Evolutionary conservation across 2,329 filamentous ascomycete species (phyloP), one percentile per base, ranked within the genome.

Genomic region (Metarhizium robertsii): DNA sequence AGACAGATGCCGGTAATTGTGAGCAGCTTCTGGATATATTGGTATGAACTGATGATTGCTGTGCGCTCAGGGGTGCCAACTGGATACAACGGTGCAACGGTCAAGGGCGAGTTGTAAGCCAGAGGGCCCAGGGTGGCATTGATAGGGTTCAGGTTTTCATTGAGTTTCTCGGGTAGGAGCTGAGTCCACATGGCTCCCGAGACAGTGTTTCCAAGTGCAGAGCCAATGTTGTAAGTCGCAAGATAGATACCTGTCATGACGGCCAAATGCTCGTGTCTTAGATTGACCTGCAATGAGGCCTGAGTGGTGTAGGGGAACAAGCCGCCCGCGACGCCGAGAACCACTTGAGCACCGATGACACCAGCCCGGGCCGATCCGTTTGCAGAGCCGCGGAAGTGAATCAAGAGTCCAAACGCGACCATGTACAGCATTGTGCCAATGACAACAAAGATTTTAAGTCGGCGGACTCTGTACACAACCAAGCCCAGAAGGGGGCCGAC

Each of bases 121-220:
- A 34, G 76, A 74, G 59, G 82, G 84, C 48, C 86, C 81, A 30
- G 66, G 66, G 6, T 64, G 61, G 2, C 75, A 67, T 52, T 78
- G 65, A 6, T 58, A 55, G 53, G 68, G 64, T 10, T 65, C 65
- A 85, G 71, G 58, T 81, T 78, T 40, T 67, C 59, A 30, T 64
- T 63, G 5, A 85, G 71, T 38, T 75, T 78, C 29, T 65, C 64
- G 0, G 78, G 78, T 60, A 87, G 78, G 6, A 78, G 73, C 57
- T 75, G 73, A 1, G 78, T 79, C 83, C 83, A 87, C 56, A 87
- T 79, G 1, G 81, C 79, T 0, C 77, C 79, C 1, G 83, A 78
- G 54, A 86, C 74, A 3, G 81, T 79, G 2, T 74, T 72, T 2
- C 82, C 82, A 16, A 84, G 73, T 1, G 80, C 80, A 25, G 79